Evolutionary conservation across 2,329 filamentous ascomycete genomes (phyloP).

Genomic region (Phialocephala sp.): DNA sequence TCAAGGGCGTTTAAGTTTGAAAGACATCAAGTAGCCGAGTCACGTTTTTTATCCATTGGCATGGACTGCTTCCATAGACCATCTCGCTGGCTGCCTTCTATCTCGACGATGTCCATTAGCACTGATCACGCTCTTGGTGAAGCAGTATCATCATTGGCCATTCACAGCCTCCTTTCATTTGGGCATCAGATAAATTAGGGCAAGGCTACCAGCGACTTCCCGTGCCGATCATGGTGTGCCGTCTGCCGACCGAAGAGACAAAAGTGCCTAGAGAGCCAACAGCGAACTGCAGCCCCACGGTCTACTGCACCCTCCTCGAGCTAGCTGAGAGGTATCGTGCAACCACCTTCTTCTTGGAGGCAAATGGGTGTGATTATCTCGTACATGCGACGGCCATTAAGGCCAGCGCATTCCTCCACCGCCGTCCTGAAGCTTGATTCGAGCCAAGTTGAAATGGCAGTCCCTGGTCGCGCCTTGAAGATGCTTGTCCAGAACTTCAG

Average conservation of each 20-base stretch:
- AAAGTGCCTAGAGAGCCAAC: background rate
- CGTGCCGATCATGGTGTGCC: background rate
- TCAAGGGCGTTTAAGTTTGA: background rate
- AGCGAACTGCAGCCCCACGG: background rate
- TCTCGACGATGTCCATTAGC: background rate
- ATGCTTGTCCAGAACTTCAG: slow-evolving; percentile 13
- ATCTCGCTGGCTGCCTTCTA: slow-evolving; percentile 3
- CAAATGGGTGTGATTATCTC: background rate
- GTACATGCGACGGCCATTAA: background rate
- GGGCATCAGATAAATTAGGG: slow-evolving; percentile 11
- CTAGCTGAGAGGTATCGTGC: background rate
- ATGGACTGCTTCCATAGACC: background rate
- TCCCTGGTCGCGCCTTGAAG: background rate
- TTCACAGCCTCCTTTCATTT: slow-evolving; percentile 7
- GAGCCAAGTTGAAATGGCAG: slow-evolving; percentile 8
- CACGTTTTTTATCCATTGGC: background rate
- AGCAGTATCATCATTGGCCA: slow-evolving; percentile 8
- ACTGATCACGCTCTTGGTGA: background rate
- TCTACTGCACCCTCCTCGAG: background rate
- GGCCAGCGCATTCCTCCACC: slow-evolving; percentile 3
- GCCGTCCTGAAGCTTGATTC: slow-evolving; percentile 17
- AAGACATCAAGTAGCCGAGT: slow-evolving; percentile 8
- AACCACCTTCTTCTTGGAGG: slow-evolving; percentile 14
- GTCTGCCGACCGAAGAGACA: background rate
- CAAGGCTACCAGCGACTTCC: background rate